Evolutionary conservation across 768 basidiomycete species (phyloP).

Genomic region (Boletus pseudopeckii): DNA sequence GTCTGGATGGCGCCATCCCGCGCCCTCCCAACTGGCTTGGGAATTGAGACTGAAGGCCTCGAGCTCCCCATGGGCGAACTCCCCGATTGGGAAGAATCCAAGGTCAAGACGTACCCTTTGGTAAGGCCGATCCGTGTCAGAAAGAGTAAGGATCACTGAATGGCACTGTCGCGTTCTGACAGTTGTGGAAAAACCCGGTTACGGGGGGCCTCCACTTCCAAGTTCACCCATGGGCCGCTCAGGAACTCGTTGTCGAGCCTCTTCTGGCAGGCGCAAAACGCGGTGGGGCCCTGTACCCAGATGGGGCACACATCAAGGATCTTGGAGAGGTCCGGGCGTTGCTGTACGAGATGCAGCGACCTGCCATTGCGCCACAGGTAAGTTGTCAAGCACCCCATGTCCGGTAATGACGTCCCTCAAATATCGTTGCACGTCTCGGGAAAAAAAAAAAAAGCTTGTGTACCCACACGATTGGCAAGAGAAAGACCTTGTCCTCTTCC

Average conservation of each 20-base stretch:
- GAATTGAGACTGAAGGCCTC: slow-evolving; percentile 73
- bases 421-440: not conserved
- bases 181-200: slow-evolving; percentile 92
- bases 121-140: slow-evolving; percentile 32
- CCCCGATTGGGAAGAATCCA: slow-evolving; percentile 75
- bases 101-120: slow-evolving; percentile 68
- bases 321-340: slow-evolving; percentile 70
- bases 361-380: slow-evolving; percentile 81
- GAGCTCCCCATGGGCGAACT: slow-evolving; percentile 67
- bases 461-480: slow-evolving; percentile 88
- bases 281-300: slow-evolving; percentile 73
- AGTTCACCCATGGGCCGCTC: slow-evolving; percentile 78
- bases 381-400: not conserved
- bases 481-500: slow-evolving; percentile 64
- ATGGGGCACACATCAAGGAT: slow-evolving; percentile 74
- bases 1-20: slow-evolving; percentile 85
- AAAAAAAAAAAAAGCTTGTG: slow-evolving; percentile 43
- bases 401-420: not conserved
- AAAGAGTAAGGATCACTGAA: not conserved
- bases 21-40: slow-evolving; percentile 74
- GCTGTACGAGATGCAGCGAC: slow-evolving; percentile 84
- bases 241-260: slow-evolving; percentile 66
- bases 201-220: slow-evolving; percentile 83
- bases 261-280: slow-evolving; percentile 58
- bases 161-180: not conserved